Base-by-base conservation (phyloP, 1,284 basidiomycete genomes). In the Fomitopsis palustris region DNA sequence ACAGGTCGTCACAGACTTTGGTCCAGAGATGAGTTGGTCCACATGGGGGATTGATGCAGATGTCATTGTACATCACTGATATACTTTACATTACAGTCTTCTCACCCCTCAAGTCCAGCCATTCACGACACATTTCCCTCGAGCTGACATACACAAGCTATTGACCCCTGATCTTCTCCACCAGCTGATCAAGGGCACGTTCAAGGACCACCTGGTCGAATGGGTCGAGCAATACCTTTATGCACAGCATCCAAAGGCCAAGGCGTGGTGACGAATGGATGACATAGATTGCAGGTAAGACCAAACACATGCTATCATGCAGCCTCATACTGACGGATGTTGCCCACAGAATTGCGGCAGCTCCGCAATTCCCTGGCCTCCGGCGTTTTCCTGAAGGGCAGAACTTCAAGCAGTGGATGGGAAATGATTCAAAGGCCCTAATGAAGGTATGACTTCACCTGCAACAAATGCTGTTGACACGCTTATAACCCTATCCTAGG, bases 131-230 rank as follows among this genome's bases (percentile, higher is more conserved):
- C 54, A 62, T 21, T 69, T 70, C 23, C 65, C 68, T 1, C 62
- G 65, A n/a, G 64, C 64, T 4, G 63, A 74, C 54, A 70, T 73
- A 16, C 63, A 68, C 33, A 52, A 67, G 17, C 27, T 68, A 0
- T 10, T 73, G 4, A 55, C 72, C 0, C 66, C 66, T 1, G 70
- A 73, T 49, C 21, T 70, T 3, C 62, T 73, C 0, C 70, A 70
- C 53, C 69, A 71, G 37, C 33, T 72, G 1, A 68, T 71, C 58
- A n/a, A n/a, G n/a, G n/a, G n/a, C n/a, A n/a, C n/a, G n/a, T n/a
- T n/a, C n/a, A n/a, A n/a, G n/a, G n/a, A 70, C 49, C 69, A 72
- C 53, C 55, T 72, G 3, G 56, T 68, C 1, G 35, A 52, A 4
- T 72, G 70, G 70, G 53, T 63, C 8, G 56, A 53, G 12, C 51